Percentiles rank a stretch among this genome's conserved stretches.
phyloP scores from a whole-genome alignment of 139 green algal genomes.

The Tetradesmus obliquus region DNA sequence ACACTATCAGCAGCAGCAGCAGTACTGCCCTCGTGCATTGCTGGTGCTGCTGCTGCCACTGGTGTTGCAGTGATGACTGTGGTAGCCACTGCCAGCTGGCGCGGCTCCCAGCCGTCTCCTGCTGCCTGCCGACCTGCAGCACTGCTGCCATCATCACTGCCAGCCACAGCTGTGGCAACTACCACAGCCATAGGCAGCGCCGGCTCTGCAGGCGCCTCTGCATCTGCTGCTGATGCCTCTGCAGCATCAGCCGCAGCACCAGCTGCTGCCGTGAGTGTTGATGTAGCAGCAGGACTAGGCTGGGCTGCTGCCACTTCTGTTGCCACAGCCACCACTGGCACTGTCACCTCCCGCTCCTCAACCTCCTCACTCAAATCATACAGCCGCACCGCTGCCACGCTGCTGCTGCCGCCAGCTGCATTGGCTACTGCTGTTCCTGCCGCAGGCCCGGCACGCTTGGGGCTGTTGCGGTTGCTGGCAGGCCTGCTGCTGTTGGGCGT shows the following conservation, averaged over 20 bases:
- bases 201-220: not conserved
- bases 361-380: not conserved
- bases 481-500: not conserved
- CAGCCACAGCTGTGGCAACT: not conserved
- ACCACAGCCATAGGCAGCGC: not conserved
- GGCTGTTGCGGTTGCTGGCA: not conserved
- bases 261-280: not conserved
- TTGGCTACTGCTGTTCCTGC: not conserved
- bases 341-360: not conserved
- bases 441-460: not conserved
- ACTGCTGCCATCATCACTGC: not conserved
- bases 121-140: not conserved
- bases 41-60: not conserved
- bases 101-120: slow-evolving; percentile 13
- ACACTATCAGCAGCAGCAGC: not conserved
- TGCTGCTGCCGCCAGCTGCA: not conserved
- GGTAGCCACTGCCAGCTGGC: not conserved
- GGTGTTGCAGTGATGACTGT: not conserved
- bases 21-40: not conserved
- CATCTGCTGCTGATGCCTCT: not conserved
- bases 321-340: not conserved
- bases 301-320: not conserved
- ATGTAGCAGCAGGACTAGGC: not conserved
- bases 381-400: not conserved
- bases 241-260: not conserved